These are phyloP conservation scores for Eutypella sp. DNA, from an alignment of 2,329 filamentous ascomycete species.

Conservation along the genomic window DNA sequence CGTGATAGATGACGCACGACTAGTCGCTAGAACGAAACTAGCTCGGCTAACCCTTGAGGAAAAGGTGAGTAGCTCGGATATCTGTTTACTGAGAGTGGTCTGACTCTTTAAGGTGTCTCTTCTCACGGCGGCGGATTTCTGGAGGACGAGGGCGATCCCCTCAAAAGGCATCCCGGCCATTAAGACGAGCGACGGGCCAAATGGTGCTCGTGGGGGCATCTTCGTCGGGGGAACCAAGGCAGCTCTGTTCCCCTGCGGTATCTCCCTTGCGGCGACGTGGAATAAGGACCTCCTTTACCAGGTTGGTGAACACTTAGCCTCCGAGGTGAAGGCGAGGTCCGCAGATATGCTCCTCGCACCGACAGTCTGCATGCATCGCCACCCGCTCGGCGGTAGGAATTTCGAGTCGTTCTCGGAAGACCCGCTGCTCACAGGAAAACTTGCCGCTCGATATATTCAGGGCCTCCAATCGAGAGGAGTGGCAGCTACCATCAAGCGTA, in stretches of 20 bases:
- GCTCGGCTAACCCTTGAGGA: constrained; percentile 50
- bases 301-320: constrained; percentile 65
- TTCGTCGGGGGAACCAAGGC: constrained; percentile 68
- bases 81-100: constrained; percentile 5
- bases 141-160: constrained; percentile 61
- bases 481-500: constrained; percentile 74
- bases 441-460: constrained; percentile 67
- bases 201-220: constrained; percentile 62
- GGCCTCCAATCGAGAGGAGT: constrained; percentile 70
- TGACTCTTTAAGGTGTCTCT: constrained; percentile 44
- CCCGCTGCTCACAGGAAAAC: constrained; percentile 67
- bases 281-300: constrained; percentile 65
- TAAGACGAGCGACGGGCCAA: constrained; percentile 65
- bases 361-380: constrained; percentile 77
- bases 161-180: constrained; percentile 59
- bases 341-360: constrained; percentile 70
- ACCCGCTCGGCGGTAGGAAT: constrained; percentile 76
- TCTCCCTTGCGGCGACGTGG: constrained; percentile 76
- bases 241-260: constrained; percentile 73
- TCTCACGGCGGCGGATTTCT: constrained; percentile 61
- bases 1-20: constrained; percentile 33
- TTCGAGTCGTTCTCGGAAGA: constrained; percentile 88
- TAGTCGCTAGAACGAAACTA: constrained; percentile 44
- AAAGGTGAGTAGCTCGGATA: constrained; percentile 38
- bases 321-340: constrained; percentile 68